Conservation (phyloP, 441 rosid genomes). For the Hypseocharis bilobata region DNA sequence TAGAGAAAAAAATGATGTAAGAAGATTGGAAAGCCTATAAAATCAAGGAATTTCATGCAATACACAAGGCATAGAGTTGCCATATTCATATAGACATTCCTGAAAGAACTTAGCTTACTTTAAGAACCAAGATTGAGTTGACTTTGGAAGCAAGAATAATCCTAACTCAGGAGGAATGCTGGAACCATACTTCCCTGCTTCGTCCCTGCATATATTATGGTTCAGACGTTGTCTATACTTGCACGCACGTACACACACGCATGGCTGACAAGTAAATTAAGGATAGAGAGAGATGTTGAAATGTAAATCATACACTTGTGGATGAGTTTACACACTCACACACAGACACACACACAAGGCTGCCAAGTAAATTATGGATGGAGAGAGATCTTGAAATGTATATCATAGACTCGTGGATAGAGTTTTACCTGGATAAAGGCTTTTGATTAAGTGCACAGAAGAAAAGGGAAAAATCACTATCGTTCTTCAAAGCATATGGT, state of each 20-base stretch:
- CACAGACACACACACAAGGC: neutral
- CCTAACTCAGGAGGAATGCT: constrained; percentile 61
- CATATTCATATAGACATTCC: constrained; percentile 3
- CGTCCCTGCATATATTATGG: constrained; percentile 47
- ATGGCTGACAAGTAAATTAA: constrained; percentile 18
- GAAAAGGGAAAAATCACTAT: constrained; percentile 51
- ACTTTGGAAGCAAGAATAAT: constrained; percentile 56
- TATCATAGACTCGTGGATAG: constrained; percentile 5
- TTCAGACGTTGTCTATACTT: neutral
- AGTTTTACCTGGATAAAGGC: constrained; percentile 53
- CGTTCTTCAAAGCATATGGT: constrained; percentile 65
- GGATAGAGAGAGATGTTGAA: constrained; percentile 6
- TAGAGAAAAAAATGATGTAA: constrained; percentile 6
- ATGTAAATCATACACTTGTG: constrained; percentile 7
- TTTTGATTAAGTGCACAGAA: constrained; percentile 53
- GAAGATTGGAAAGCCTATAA: neutral
- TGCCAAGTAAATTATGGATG: constrained; percentile 17
- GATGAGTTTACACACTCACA: constrained; percentile 2
- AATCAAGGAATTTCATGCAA: constrained; percentile 9
- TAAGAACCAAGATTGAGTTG: constrained; percentile 62
- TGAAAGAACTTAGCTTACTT: constrained; percentile 40
- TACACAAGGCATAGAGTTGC: neutral
- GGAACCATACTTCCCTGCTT: constrained; percentile 39
- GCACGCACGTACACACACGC: neutral
- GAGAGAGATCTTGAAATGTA: constrained; percentile 5